Evolutionary conservation across 495 filamentous ascomycete genomes (phyloP).

Genomic region (Aspergillus diversus): DNA sequence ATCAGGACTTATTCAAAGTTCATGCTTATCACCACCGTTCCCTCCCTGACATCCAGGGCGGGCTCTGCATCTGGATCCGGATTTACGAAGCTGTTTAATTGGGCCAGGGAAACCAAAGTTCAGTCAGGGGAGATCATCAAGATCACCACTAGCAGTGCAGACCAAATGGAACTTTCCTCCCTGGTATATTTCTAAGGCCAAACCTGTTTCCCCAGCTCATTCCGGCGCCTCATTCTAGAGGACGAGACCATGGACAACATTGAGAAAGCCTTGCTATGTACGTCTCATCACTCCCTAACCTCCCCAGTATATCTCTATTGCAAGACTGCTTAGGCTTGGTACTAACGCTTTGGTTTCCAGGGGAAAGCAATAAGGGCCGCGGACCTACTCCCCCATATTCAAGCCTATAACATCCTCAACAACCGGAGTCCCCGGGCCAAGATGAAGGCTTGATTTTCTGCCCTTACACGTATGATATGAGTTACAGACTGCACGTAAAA

Average conservation of each 20-base stretch:
- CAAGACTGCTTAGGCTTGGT: too few species aligned
- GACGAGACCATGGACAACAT: background rate
- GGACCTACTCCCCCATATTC: background rate
- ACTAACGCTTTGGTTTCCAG: too few species aligned
- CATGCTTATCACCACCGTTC: too few species aligned
- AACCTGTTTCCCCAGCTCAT: background rate
- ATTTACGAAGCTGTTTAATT: too few species aligned
- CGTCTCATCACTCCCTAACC: too few species aligned
- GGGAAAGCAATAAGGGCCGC: background rate
- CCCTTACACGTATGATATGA: background rate
- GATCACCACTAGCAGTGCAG: too few species aligned
- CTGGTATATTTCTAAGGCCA: background rate
- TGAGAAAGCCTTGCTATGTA: background rate
- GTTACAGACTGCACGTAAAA: background rate
- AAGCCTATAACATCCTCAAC: background rate
- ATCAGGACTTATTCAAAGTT: too few species aligned
- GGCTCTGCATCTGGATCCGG: too few species aligned
- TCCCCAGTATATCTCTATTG: too few species aligned
- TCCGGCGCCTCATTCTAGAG: background rate
- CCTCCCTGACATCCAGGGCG: too few species aligned
- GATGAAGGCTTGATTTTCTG: background rate
- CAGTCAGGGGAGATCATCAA: too few species aligned
- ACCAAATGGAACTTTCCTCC: background rate
- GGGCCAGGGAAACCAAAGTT: too few species aligned
- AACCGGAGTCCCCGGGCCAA: background rate